Evolutionary conservation across 306 rosid species (phyloP), one percentile per base, ranked within the genome.

Genomic region (Quillaja saponaria): DNA sequence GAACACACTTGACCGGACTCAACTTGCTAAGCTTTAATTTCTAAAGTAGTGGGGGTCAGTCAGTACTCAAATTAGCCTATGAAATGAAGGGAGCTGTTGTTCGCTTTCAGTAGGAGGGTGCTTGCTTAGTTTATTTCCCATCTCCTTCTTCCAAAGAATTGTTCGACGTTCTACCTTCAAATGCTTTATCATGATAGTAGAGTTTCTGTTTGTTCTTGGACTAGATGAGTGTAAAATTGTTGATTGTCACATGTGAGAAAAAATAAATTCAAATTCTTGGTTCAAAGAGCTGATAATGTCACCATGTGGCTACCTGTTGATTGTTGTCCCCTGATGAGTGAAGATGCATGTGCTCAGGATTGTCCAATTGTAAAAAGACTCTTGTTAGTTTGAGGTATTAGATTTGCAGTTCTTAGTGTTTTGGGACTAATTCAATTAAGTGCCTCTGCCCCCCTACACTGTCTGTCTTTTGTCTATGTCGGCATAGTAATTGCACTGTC

Each of bases 201-300:
- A 49, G 37, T 46, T 61, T 44, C 21, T 48, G 51, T 62, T 45
- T 55, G n/a, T n/a, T n/a, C n/a, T n/a, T n/a, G n/a, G 21, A 21
- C 28, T 45, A 15, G 37, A 14, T 40, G 71, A 41, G 55, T 14
- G 45, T 47, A n/a, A 13, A 50, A 54, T 60, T 61, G 55, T 3
- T 39, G 54, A 20, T 67, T 34, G 35, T 1, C 56, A 47, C 42
- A 19, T 55, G 60, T 61, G 71, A 34, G 38, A 44, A 40, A 40
- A 37, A 67, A 67, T 48, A 61, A 67, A 54, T 74, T 67, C 35
- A 48, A 67, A 46, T 21, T 66, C 59, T 51, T 20, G 38, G 44
- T 73, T 66, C 61, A 5, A 13, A 58, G 28, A 18, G 55, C 28
- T 61, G 19, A 62, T 68, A 55, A 15, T 47, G 49, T 19, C 10